These are phyloP conservation scores for Scenedesmus sp. DNA, from an alignment of 163 green algal genomes.

Conservation along the genomic window DNA sequence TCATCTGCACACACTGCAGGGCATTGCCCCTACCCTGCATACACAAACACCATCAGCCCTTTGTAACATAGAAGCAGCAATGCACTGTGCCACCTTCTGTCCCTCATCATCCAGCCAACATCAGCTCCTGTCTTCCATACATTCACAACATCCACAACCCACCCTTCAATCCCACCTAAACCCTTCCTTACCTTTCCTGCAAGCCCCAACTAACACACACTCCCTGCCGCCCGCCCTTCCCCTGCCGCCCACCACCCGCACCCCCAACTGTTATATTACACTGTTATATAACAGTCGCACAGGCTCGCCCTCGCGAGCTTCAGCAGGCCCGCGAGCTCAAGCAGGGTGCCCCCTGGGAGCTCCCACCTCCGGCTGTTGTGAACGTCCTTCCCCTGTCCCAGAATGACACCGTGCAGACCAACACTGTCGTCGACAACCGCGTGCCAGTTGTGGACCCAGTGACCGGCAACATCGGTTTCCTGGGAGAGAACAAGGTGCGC, in stretches of 20 bases:
- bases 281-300: background rate
- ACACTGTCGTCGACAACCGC: conserved; percentile 25
- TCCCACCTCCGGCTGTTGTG: background rate
- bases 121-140: background rate
- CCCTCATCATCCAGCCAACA: too few relatives aligned
- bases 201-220: background rate
- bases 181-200: background rate
- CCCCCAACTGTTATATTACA: too few relatives aligned
- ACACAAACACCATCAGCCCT: background rate
- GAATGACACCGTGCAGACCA: background rate
- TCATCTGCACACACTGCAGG: background rate
- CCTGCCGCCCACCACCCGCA: too few relatives aligned
- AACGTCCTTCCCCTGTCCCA: conserved; percentile 14
- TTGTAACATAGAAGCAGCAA: background rate
- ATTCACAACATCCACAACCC: background rate
- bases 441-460: background rate
- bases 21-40: background rate
- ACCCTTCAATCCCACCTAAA: background rate
- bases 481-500: background rate
- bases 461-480: background rate
- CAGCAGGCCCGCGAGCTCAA: conserved; percentile 15
- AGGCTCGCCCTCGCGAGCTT: conserved; percentile 23
- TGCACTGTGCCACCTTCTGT: too few relatives aligned
- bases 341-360: conserved; percentile 36
- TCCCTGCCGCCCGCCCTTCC: background rate